Evolutionary conservation across 1,284 basidiomycete genomes (phyloP), one percentile per base, ranked within the genome.

Genomic region (Leccinum griseonigrum): DNA sequence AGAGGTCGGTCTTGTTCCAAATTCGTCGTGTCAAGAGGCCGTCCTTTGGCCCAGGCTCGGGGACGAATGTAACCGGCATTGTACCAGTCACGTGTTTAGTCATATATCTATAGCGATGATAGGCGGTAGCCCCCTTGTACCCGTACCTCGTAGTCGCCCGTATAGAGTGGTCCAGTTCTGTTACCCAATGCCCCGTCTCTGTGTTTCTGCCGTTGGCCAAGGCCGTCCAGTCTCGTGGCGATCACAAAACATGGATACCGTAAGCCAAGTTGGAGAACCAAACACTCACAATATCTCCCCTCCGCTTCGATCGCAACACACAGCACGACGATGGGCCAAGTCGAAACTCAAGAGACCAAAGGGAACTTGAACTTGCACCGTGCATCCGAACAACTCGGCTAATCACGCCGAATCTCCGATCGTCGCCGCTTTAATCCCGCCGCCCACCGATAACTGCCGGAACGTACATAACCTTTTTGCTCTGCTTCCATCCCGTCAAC

Each of bases 351-450:
- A 8, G 48, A 26, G 48, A n/a, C 10, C 43, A 46, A 22, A 26
- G 54, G 31, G 29, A 7, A 3, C 3, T 22, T 22, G 22, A 6
- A 32, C 31, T 22, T 32, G 9, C 10, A 31, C 31, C 31, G 22
- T 31, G 5, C 14, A 3, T 18, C 40, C 40, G 40, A 43, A 11
- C n/a, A n/a, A 28, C 32, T n/a, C 36, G 26, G 50, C 40, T 18
- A n/a, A 31, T 16, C 9, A 14, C 34, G 40, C 63, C 36, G 51
- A 40, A 10, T 10, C 3, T 2, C 59, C 64, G 60, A 58, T 16
- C 0, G 63, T 60, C 71, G 74, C 71, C 71, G 71, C 66, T 63
- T 59, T 31, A 75, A 72, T 56, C 57, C 50, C 56, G n/a, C 50
- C 56, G n/a, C 55, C 10, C 43, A 11, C 5, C 10, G 22, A 22